Percentiles rank a stretch among this genome's conserved stretches.
Evolutionary conservation across 257 asterid species (phyloP).

Genomic region (Nicotiana knightiana): DNA sequence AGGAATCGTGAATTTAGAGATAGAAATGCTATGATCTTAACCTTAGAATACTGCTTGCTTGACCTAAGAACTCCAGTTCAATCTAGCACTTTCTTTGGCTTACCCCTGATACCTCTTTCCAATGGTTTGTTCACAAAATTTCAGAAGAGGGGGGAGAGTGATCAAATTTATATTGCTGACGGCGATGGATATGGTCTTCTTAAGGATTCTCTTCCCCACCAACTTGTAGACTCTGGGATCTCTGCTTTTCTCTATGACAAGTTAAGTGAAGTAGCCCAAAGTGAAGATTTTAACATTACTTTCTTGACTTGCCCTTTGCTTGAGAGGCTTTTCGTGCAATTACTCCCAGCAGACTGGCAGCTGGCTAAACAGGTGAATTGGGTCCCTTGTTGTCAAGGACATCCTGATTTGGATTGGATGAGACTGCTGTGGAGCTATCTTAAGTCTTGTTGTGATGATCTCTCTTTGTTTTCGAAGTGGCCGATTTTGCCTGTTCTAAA

Average conservation of each 20-base stretch:
- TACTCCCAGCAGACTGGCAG: constrained; percentile 84
- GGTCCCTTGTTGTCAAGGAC: constrained; percentile 64
- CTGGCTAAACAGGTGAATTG: constrained; percentile 67
- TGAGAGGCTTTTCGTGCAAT: constrained; percentile 60
- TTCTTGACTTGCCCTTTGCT: constrained; percentile 70
- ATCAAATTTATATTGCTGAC: constrained; percentile 64
- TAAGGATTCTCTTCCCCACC: constrained; percentile 75
- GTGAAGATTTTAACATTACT: constrained; percentile 60
- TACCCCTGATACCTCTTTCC: constrained; percentile 83
- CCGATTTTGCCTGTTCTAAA: constrained; percentile 90
- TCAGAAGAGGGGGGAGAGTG: constrained; percentile 64
- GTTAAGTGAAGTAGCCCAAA: constrained; percentile 63
- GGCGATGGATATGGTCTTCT: constrained; percentile 84
- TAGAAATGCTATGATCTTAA: constrained; percentile 67
- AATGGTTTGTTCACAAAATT: constrained; percentile 67
- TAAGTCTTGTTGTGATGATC: constrained; percentile 73
- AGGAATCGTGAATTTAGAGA: constrained; percentile 70
- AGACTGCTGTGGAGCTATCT: constrained; percentile 76
- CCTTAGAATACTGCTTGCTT: constrained; percentile 88
- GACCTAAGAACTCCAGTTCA: constrained; percentile 57
- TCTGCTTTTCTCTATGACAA: constrained; percentile 56
- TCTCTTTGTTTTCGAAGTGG: constrained; percentile 80
- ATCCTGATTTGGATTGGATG: constrained; percentile 84
- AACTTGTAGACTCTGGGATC: constrained; percentile 57
- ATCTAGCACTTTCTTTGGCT: constrained; percentile 61